These are phyloP conservation scores for Colletotrichum ledebouriae DNA, from an alignment of 2,329 filamentous ascomycete species.

Conservation along the genomic window DNA sequence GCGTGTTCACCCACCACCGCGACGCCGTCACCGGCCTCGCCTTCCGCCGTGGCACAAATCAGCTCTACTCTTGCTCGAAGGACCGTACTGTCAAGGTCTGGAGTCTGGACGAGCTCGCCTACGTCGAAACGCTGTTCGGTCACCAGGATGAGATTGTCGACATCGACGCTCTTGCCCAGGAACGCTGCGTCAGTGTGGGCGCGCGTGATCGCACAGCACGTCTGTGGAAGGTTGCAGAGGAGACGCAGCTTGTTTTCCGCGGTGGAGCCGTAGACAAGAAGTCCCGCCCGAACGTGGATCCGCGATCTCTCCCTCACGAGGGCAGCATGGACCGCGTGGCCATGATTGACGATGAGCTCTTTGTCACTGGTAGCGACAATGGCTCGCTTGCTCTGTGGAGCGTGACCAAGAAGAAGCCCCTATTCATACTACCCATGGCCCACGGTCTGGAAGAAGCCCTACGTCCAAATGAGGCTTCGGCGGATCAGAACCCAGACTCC, in stretches of 20 bases:
- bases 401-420: slow-evolving; percentile 92
- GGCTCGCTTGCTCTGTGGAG: slow-evolving; percentile 90
- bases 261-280: slow-evolving; percentile 75
- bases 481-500: slow-evolving; percentile 75
- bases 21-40: slow-evolving; percentile 87
- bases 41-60: slow-evolving; percentile 89
- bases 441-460: slow-evolving; percentile 87
- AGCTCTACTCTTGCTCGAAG: slow-evolving; percentile 90
- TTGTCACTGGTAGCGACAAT: slow-evolving; percentile 94
- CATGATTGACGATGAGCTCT: slow-evolving; percentile 88
- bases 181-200: slow-evolving; percentile 92
- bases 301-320: slow-evolving; percentile 72
- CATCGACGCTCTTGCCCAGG: slow-evolving; percentile 84
- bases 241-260: slow-evolving; percentile 94
- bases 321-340: slow-evolving; percentile 93
- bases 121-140: slow-evolving; percentile 95
- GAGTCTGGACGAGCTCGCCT: slow-evolving; percentile 91
- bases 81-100: slow-evolving; percentile 97
- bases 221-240: slow-evolving; percentile 96
- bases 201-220: slow-evolving; percentile 91
- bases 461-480: slow-evolving; percentile 76
- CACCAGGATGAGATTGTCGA: slow-evolving; percentile 93
- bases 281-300: slow-evolving; percentile 54
- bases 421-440: slow-evolving; percentile 82
- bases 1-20: slow-evolving; percentile 91